Base-by-base conservation (phyloP, 1,139 yeast species). In the Kodamaea arcana region DNA sequence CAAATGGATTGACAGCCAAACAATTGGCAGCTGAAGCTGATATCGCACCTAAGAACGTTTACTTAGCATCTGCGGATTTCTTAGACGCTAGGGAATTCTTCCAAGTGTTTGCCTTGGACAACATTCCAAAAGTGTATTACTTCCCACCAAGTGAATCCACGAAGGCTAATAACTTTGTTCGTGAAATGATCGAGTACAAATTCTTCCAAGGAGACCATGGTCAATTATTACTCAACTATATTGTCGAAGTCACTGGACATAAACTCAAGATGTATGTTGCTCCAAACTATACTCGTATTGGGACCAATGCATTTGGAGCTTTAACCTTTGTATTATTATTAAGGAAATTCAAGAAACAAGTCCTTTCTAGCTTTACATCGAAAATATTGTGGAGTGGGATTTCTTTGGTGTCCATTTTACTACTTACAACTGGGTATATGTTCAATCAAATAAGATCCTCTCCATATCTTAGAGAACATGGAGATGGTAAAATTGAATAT, bases 351-450 rank as follows among this genome's bases (percentile, higher is more conserved):
- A 44, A 43, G 36, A 69, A 62, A 42, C 74, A 75, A 42, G 46
- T 62, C 12, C 33, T 42, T n/a, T 31, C 45, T 7, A 26, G 62
- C 9, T 17, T 62, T 16, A 42, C 54, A 7, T 62, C 70, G 15
- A 58, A 55, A 30, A 26, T 51, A 21, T 50, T 83, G 34, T 87
- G 95, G 95, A 80, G 83, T 32, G 73, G 77, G 4, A 37, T 72
- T 12, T 69, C 85, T 3, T 64, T 85, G 15, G 65, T 83, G 29
- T 51, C 75, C 11, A 72, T 86, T 18, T 67, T 90, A 43, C 63
- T 88, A 49, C 85, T 90, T 66, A 80, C 78, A 34, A 72, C 94
- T 10, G 98, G 98, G 12, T 85, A 88, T 61, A 92, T 92, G 98
- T 92, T 79, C 72, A 88, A 87, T 57, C 77, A 78, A 48, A 92